Base-by-base conservation (phyloP, 2,329 filamentous ascomycete species). In the Talaromyces sp. region DNA sequence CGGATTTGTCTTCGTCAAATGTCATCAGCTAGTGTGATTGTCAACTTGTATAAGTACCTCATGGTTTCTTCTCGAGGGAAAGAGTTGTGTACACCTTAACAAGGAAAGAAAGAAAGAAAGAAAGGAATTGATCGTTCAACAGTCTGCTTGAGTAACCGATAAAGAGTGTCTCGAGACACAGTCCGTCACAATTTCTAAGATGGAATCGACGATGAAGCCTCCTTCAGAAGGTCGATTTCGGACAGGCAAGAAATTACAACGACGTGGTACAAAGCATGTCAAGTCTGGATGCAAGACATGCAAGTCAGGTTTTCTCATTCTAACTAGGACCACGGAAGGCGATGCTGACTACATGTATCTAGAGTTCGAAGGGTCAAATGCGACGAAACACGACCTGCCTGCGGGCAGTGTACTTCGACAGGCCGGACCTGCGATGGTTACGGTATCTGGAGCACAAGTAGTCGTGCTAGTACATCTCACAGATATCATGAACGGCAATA, bases 371-470 rank as follows among this genome's bases (percentile, higher is more conserved):
- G 62, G 35, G 31, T 64, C n/a, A 64, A 64, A 59, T 64, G 62
- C n/a, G 62, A 64, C 35, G 62, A 64, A 19, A 64, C 31, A 33
- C 52, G 54, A 47, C 62, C 62, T n/a, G 35, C 52, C 25, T 64
- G 62, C 19, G 45, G 37, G 19, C 54, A 50, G 52, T 64, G 62
- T 47, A 58, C 62, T 17, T 59, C 62, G 1, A 64, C 62, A 49
- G 62, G 62, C 19, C 62, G 62, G 15, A 64, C 33, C 8, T 64
- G 62, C 54, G 62, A 64, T 64, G 62, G 62, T 39, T 64, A 64
- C 25, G 62, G 62, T 19, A 31, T 50, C 6, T 59, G 52, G 45
- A 49, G 41, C 5, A 33, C 19, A 19, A 41, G 35, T 33, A 2
- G 35, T 22, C 2, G 25, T 4, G 4, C 47, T 41, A 31, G 33